Base-by-base conservation (phyloP, 768 basidiomycete genomes). In the Agaricus bisporus region DNA sequence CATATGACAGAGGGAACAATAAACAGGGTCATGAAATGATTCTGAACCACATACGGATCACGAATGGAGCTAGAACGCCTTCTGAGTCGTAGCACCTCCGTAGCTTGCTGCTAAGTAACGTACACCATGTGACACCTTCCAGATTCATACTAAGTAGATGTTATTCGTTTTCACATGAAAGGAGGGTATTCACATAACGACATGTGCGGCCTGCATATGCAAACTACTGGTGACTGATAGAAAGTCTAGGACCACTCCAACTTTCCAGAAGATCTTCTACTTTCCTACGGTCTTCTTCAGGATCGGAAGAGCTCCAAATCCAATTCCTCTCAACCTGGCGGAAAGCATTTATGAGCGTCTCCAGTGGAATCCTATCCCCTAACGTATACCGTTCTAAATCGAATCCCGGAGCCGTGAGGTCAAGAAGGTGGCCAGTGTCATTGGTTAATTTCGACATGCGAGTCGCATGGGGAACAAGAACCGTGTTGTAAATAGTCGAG, bases 261-360 rank as follows among this genome's bases (percentile, higher is more conserved):
- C 8, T 48, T 5, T 38, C 56, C 55, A 56, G 54, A 63, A 60
- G 20, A 26, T 51, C 58, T 12, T 66, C 42, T 0, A 65, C 68
- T 41, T 52, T 54, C 37, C 48, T 32, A 47, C 60, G 57, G 17
- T 67, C 67, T 4, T 56, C 56, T 37, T 64, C 64, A 5, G 64
- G 63, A 12, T 63, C 64, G 14, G 59, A 58, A 35, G 55, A 58
- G 18, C 61, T 59, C 67, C 68, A 69, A n/a, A 63, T 56, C 56
- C 63, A 62, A 18, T 50, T 60, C 45, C 59, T 45, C 32, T 53
- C 48, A 25, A 67, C 57, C 6, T 54, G 56, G 25, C 59, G 55
- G n/a, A 61, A 56, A 5, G 64, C 37, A 15, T 42, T 52, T 7
- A 41, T 18, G 35, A 70, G 53, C 35, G 51, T 61, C 9, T 61